phyloP scores from a whole-genome alignment of 75 land plant genomes.

The Selaginella tamariscina region DNA sequence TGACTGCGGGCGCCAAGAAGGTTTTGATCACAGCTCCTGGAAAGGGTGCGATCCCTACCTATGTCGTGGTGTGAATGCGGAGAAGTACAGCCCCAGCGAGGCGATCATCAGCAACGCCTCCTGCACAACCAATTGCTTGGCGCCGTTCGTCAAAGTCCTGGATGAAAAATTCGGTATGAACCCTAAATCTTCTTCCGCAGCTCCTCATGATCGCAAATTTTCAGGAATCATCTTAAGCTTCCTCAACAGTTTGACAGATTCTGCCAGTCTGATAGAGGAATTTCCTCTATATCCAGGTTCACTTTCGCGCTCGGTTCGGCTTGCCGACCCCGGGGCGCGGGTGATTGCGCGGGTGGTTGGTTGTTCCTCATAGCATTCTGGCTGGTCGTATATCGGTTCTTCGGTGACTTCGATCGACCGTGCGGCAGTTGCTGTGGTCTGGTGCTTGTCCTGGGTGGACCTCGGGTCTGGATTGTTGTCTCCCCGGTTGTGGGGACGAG shows the following conservation, averaged over 20 bases:
- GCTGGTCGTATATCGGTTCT: neutral
- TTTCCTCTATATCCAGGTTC: neutral
- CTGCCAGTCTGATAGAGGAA: neutral
- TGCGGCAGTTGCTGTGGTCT: no score
- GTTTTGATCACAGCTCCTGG: slow-evolving; percentile 98
- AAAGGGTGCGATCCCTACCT: slow-evolving; percentile 97
- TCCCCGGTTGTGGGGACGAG: no score
- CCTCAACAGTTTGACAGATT: no score
- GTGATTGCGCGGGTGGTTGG: neutral
- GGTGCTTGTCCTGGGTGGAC: no score
- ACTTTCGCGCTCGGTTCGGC: neutral
- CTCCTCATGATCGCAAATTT: no score
- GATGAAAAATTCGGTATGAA: slow-evolving; percentile 89
- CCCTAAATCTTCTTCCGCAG: no score
- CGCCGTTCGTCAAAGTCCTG: slow-evolving; percentile 96
- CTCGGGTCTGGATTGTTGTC: no score
- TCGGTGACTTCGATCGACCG: neutral
- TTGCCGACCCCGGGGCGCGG: neutral
- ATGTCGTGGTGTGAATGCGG: slow-evolving; percentile 95
- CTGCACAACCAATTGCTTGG: slow-evolving; percentile 98
- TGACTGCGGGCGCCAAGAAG: slow-evolving; percentile 97
- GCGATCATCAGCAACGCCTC: slow-evolving; percentile 97
- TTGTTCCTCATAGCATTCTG: neutral
- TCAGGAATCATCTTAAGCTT: no score
- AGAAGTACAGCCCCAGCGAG: slow-evolving; percentile 50